phyloP scores from a whole-genome alignment of 2,329 filamentous ascomycete genomes.

The Colletotrichum melonis region DNA sequence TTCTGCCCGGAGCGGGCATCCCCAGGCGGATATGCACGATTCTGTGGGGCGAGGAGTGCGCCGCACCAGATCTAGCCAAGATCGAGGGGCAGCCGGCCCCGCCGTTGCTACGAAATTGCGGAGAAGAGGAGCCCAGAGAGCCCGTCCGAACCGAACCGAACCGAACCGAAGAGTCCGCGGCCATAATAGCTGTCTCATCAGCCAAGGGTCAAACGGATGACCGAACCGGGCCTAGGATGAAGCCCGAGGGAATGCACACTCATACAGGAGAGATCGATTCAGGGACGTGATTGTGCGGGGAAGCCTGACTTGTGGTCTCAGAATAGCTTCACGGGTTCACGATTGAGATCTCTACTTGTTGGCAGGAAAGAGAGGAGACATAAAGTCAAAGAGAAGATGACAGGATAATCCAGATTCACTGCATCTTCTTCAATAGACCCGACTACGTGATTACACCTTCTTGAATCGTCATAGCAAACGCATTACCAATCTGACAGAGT shows the following conservation, averaged over 20 bases:
- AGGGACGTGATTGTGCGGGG: not conserved
- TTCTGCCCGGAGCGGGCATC: not conserved
- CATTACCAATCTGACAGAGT: no score
- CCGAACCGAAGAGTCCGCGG: constrained; percentile 3
- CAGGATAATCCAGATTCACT: not conserved
- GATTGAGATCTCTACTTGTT: not conserved
- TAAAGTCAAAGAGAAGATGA: not conserved
- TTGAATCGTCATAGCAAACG: no score
- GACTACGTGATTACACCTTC: no score
- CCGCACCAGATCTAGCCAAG: not conserved
- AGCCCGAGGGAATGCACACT: not conserved
- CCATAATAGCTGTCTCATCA: not conserved
- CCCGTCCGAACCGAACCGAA: constrained; percentile 11
- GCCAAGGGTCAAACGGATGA: no score
- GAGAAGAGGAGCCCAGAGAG: not conserved
- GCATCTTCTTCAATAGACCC: not conserved
- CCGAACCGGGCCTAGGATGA: constrained; percentile 4
- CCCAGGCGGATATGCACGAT: not conserved
- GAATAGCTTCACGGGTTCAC: not conserved
- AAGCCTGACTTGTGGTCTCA: not conserved
- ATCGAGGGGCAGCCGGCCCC: constrained; percentile 11
- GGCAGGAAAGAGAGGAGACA: not conserved
- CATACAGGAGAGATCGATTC: not conserved
- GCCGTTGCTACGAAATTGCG: not conserved
- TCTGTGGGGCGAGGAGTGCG: constrained; percentile 2